Evolutionary conservation across 2,329 filamentous ascomycete species (phyloP), one percentile per base, ranked within the genome.

Genomic region (Neopestalotiopsis sp.): DNA sequence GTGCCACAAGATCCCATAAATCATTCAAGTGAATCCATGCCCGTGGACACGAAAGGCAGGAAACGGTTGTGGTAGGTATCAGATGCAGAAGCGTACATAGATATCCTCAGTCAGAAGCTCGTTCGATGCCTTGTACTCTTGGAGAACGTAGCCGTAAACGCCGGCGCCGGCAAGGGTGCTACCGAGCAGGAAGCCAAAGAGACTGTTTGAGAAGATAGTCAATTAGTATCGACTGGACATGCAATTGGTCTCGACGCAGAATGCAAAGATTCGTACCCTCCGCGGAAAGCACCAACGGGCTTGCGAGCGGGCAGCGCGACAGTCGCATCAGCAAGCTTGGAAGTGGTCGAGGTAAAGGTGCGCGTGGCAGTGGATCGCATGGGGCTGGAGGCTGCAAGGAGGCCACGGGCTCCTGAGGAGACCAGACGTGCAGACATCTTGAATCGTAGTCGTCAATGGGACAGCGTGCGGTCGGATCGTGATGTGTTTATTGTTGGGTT

Each of bases 81-180:
- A 82, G 73, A 82, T 80, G 79, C 77, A 82, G 74, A 78, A 74
- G 91, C 94, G 82, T 88, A 98, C 95, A 83, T 95, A 95, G 80
- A 98, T 97, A 82, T 98, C 95, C 83, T 97, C 94, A 70, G 92
- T 95, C 82, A 98, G 85, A 78, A 98, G 88, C 83, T 97, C 93
- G 84, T 98, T 98, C 74, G 94, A 93, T 58, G 94, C 87, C 84
- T 94, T 94, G 86, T 98, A 98, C 82, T 98, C 95, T 79, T 95
- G 90, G 75, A 98, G 84, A 73, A 97, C 89, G 81, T 98, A 98
- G 81, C 94, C 94, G 85, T 98, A 98, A 75, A 97, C 92, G 69
- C 90, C 91, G 66, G 88, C 89, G 76, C 94, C 94, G 59, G 95
- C 91, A 66, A 94, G 85, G 61, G 92, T 91, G 71, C 92, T 91